Evolutionary conservation across 2,329 filamentous ascomycete species (phyloP).

Genomic region (Elsinoe perseae): DNA sequence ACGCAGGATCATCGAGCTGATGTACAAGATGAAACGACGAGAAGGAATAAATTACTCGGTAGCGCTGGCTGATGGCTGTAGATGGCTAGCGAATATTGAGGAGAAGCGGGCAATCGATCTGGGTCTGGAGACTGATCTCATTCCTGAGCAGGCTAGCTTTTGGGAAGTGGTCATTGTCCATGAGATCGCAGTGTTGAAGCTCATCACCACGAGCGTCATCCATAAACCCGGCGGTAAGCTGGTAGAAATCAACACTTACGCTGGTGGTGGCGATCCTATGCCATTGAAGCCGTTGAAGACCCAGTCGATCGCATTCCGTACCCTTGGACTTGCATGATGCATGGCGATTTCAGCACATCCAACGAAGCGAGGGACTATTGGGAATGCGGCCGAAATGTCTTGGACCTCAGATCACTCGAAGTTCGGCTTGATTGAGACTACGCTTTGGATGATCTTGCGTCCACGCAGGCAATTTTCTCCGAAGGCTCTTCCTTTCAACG

Average conservation of each 20-base stretch:
- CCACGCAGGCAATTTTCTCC: no score
- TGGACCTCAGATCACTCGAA: no score
- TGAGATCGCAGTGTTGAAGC: background rate
- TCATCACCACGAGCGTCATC: background rate
- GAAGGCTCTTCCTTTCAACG: no score
- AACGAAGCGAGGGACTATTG: no score
- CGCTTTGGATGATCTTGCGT: no score
- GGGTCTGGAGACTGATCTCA: background rate
- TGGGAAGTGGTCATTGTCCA: background rate
- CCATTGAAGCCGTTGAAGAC: constrained; percentile 7
- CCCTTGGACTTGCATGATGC: no score
- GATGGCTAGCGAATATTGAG: background rate
- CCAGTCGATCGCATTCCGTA: background rate
- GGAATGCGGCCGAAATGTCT: no score
- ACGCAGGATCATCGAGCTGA: constrained; percentile 1
- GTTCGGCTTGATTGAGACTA: no score
- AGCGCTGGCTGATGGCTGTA: constrained; percentile 1
- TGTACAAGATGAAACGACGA: constrained; percentile 12
- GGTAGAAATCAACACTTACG: background rate
- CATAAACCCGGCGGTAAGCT: background rate
- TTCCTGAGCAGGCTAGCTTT: background rate
- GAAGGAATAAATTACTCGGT: constrained; percentile 8
- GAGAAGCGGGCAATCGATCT: background rate
- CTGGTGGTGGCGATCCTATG: constrained; percentile 6
- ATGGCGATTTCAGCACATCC: no score